These are phyloP conservation scores for Blastobotrys chiropterorum DNA, from an alignment of 805 yeast genomes.

Conservation along the genomic window DNA sequence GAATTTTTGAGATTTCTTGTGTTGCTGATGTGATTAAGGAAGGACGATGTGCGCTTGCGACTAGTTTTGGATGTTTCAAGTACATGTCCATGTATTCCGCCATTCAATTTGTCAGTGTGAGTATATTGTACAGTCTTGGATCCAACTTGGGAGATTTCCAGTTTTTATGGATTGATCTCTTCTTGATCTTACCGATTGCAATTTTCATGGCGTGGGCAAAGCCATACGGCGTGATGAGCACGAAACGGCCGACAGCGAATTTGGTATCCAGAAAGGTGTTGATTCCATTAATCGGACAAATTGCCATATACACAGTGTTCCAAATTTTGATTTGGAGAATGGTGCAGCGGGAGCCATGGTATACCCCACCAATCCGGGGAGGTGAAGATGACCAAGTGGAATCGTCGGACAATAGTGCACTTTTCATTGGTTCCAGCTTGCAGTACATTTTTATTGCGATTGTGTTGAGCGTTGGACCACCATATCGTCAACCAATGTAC, in stretches of 20 bases:
- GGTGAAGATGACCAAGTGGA: slow-evolving; percentile 73
- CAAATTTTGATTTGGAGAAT: slow-evolving; percentile 64
- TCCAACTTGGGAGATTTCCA: slow-evolving; percentile 95
- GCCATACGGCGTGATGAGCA: slow-evolving; percentile 53
- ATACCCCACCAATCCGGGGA: slow-evolving; percentile 71
- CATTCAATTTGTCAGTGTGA: slow-evolving; percentile 85
- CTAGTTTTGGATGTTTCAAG: slow-evolving; percentile 95
- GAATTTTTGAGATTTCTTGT: slow-evolving; percentile 85
- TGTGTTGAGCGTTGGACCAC: slow-evolving; percentile 86
- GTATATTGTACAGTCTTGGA: slow-evolving; percentile 79
- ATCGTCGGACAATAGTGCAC: slow-evolving; percentile 82
- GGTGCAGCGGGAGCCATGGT: slow-evolving; percentile 64
- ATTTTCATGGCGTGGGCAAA: slow-evolving; percentile 96
- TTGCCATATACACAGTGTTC: slow-evolving; percentile 53
- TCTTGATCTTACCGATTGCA: slow-evolving; percentile 88
- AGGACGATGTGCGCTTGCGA: slow-evolving; percentile 91
- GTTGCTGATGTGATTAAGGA: slow-evolving; percentile 86
- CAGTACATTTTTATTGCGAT: slow-evolving; percentile 84
- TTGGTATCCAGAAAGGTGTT: slow-evolving; percentile 83
- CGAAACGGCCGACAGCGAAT: slow-evolving; percentile 89
- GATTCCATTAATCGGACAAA: slow-evolving; percentile 75
- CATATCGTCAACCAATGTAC: slow-evolving; percentile 73
- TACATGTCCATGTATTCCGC: slow-evolving; percentile 97
- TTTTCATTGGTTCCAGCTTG: slow-evolving; percentile 75
- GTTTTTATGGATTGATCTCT: slow-evolving; percentile 86